Percentiles rank a stretch among this genome's conserved stretches.
Conservation (phyloP, 2,329 filamentous ascomycete species). For the Colletotrichum sojae region DNA sequence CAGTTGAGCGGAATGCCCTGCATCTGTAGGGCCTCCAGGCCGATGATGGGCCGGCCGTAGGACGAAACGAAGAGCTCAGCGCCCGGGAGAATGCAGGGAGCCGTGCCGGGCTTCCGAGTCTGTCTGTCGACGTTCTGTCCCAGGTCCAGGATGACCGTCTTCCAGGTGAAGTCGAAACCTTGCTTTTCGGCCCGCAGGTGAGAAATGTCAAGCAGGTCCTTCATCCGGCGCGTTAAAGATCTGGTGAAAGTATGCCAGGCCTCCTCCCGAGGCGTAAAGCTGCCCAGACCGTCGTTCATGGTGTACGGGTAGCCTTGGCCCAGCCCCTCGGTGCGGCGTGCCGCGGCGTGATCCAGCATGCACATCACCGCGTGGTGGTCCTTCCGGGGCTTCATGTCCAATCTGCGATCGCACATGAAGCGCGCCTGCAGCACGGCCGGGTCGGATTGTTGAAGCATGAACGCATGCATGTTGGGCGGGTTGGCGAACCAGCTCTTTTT, state of each 20-base stretch:
- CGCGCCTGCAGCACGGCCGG: constrained; percentile 65
- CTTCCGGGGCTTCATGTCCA: constrained; percentile 46
- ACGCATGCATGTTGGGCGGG: constrained; percentile 74
- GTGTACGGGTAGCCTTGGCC: constrained; percentile 72
- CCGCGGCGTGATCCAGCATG: constrained; percentile 70
- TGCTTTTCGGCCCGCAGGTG: constrained; percentile 63
- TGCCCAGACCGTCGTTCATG: constrained; percentile 68
- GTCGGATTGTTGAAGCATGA: constrained; percentile 71
- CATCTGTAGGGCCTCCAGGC: constrained; percentile 73
- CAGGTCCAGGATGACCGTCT: constrained; percentile 70
- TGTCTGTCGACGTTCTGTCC: constrained; percentile 81
- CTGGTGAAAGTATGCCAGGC: constrained; percentile 65
- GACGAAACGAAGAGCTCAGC: constrained; percentile 74
- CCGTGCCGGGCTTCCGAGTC: constrained; percentile 67
- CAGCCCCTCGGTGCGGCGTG: constrained; percentile 64
- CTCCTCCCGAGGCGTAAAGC: constrained; percentile 66
- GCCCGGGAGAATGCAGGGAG: constrained; percentile 77
- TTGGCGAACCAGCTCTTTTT: constrained; percentile 60
- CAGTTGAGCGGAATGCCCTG: constrained; percentile 78
- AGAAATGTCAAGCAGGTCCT: constrained; percentile 76
- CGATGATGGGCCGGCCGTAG: constrained; percentile 71
- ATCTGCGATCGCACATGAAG: constrained; percentile 59
- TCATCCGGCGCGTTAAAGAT: constrained; percentile 70
- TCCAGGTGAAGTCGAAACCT: constrained; percentile 66
- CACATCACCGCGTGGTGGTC: constrained; percentile 69